Evolutionary conservation across 2,329 filamentous ascomycete genomes (phyloP).

Genomic region (Cladophialophora exuberans): DNA sequence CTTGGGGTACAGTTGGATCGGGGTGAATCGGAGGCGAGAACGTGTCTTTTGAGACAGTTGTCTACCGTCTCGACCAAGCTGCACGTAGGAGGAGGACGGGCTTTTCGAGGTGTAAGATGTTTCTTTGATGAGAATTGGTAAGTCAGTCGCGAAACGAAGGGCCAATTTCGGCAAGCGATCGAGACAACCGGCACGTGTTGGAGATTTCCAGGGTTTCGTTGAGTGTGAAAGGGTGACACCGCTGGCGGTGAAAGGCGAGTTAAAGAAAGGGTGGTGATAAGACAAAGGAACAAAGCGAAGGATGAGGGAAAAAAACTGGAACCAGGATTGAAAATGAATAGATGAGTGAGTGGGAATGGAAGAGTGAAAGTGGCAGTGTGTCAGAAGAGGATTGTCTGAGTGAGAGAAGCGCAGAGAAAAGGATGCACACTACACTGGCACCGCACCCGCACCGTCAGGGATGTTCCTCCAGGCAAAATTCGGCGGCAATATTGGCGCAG

Average conservation of each 20-base stretch:
- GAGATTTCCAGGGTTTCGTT: background rate
- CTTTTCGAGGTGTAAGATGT: background rate
- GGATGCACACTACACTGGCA: background rate
- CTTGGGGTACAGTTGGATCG: constrained; percentile 4
- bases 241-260: background rate
- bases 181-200: constrained; percentile 11
- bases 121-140: background rate
- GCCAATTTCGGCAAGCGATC: constrained; percentile 7
- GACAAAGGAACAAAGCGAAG: constrained; percentile 20
- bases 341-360: constrained; percentile 7
- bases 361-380: constrained; percentile 10
- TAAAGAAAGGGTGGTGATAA: constrained; percentile 9
- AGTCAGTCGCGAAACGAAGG: background rate
- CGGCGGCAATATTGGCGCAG: constrained; percentile 10
- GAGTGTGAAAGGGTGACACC: background rate
- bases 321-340: constrained; percentile 1
- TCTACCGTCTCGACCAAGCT: constrained; percentile 9
- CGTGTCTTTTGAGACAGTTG: constrained; percentile 5
- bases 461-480: background rate
- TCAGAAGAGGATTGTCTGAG: constrained; percentile 11
- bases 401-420: constrained; percentile 6
- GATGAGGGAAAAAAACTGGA: constrained; percentile 16
- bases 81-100: background rate
- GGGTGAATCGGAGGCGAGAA: background rate
- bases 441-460: too few relatives aligned